Evolutionary conservation across 1,139 yeast species (phyloP).

Genomic region (Saccharomyces hybrid): DNA sequence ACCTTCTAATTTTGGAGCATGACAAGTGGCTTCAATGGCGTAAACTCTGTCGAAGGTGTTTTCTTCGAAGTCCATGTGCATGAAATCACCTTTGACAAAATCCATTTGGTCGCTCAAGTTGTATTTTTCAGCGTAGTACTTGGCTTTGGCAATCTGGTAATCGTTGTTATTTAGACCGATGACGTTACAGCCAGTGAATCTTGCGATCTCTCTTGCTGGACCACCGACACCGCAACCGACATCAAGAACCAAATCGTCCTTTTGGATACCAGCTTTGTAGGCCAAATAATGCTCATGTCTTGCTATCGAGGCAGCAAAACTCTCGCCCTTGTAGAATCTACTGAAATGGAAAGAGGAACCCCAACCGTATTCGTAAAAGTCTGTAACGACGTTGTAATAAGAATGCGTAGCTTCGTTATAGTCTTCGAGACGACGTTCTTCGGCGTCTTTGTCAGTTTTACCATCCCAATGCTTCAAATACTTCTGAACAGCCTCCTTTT

Average conservation of each 20-base stretch:
- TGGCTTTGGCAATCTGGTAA: constrained; percentile 92
- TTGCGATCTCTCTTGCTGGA: constrained; percentile 91
- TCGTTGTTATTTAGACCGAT: constrained; percentile 95
- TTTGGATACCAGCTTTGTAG: constrained; percentile 68
- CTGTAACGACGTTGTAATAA: constrained; percentile 94
- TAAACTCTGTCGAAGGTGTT: constrained; percentile 92
- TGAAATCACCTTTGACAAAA: constrained; percentile 95
- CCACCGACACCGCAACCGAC: constrained; percentile 99
- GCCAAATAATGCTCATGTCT: constrained; percentile 97
- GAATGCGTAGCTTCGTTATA: constrained; percentile 90
- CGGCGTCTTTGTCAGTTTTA: constrained; percentile 67
- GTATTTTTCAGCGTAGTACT: constrained; percentile 62
- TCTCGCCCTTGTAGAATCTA: constrained; percentile 87
- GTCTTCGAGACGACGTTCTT: constrained; percentile 67
- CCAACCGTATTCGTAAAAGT: constrained; percentile 98
- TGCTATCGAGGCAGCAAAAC: constrained; percentile 90
- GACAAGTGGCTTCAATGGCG: constrained; percentile 98
- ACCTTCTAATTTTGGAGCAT: constrained; percentile 94
- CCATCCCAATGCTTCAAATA: constrained; percentile 97
- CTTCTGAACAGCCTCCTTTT: constrained; percentile 76
- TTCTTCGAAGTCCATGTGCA: constrained; percentile 96
- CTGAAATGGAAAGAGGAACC: constrained; percentile 98
- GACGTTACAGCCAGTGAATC: constrained; percentile 82
- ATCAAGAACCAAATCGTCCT: constrained; percentile 82
- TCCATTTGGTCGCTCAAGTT: constrained; percentile 65